A percentile compares a stretch with the other conserved stretches of the same genome.
phyloP scores from a whole-genome alignment of 2,329 filamentous ascomycete species.

The Cladophialophora immunda region DNA sequence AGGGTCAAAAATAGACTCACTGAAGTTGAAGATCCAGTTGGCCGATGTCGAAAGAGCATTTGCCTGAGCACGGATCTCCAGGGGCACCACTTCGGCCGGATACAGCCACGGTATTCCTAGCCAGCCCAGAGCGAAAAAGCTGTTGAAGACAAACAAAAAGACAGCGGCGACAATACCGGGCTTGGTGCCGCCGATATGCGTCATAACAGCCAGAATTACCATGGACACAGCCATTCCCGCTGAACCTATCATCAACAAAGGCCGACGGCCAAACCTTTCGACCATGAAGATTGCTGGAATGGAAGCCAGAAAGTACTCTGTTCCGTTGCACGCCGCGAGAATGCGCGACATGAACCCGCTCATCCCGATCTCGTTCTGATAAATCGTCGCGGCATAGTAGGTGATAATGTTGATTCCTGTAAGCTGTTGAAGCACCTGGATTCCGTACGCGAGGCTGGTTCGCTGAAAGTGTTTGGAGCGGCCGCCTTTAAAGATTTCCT shows the following conservation, averaged over 20 bases:
- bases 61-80: slow-evolving; percentile 43
- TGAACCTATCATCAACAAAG: slow-evolving; percentile 76
- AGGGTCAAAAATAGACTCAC: too few species aligned
- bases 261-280: slow-evolving; percentile 64
- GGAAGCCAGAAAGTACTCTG: slow-evolving; percentile 62
- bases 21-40: slow-evolving; percentile 61
- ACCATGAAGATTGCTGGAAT: slow-evolving; percentile 60
- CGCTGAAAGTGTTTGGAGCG: not conserved
- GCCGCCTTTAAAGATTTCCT: not conserved
- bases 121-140: slow-evolving; percentile 68
- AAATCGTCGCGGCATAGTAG: slow-evolving; percentile 55
- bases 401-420: slow-evolving; percentile 56
- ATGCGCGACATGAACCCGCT: slow-evolving; percentile 54
- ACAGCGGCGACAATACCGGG: slow-evolving; percentile 63
- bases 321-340: slow-evolving; percentile 63
- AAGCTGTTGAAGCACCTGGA: slow-evolving; percentile 62
- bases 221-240: slow-evolving; percentile 71
- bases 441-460: slow-evolving; percentile 61
- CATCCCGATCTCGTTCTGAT: slow-evolving; percentile 54
- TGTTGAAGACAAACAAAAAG: slow-evolving; percentile 69
- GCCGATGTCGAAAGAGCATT: slow-evolving; percentile 20
- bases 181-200: slow-evolving; percentile 50
- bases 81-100: slow-evolving; percentile 67
- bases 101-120: slow-evolving; percentile 70
- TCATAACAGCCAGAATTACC: slow-evolving; percentile 64